Evolutionary conservation across 768 basidiomycete genomes (phyloP).

Genomic region (Ramaria sp.): DNA sequence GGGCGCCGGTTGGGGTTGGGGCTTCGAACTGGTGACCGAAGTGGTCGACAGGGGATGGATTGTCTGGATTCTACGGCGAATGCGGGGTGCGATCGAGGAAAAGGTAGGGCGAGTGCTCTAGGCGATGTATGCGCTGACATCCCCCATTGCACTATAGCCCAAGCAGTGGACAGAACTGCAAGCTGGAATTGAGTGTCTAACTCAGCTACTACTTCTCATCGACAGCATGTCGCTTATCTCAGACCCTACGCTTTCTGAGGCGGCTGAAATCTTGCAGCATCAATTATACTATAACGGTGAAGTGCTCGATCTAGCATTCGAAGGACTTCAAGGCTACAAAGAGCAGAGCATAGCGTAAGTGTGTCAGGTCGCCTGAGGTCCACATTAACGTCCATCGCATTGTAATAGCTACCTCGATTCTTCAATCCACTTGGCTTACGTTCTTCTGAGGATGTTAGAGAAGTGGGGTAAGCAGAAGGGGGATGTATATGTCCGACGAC

Average conservation of each 20-base stretch:
- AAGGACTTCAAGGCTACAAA: slow-evolving; percentile 68
- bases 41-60: slow-evolving; percentile 84
- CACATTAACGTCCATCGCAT: slow-evolving; percentile 23
- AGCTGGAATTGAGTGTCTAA: slow-evolving; percentile 88
- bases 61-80: slow-evolving; percentile 80
- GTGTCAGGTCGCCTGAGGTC: background rate
- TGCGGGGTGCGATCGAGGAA: slow-evolving; percentile 84
- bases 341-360: slow-evolving; percentile 40
- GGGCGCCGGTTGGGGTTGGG: slow-evolving; percentile 29
- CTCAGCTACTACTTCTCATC: slow-evolving; percentile 82
- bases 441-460: slow-evolving; percentile 83
- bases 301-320: slow-evolving; percentile 78
- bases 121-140: background rate
- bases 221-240: slow-evolving; percentile 57
- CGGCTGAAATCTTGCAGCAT: slow-evolving; percentile 72
- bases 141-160: slow-evolving; percentile 42
- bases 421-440: slow-evolving; percentile 74
- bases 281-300: slow-evolving; percentile 95
- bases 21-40: slow-evolving; percentile 67
- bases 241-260: slow-evolving; percentile 47
- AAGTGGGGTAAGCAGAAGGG: slow-evolving; percentile 67
- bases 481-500: slow-evolving; percentile 64
- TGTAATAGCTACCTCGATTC: slow-evolving; percentile 77
- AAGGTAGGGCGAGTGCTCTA: slow-evolving; percentile 43
- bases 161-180: slow-evolving; percentile 92